Conservation (phyloP, 305 asterid genomes). For the Fraxinus sp. region DNA sequence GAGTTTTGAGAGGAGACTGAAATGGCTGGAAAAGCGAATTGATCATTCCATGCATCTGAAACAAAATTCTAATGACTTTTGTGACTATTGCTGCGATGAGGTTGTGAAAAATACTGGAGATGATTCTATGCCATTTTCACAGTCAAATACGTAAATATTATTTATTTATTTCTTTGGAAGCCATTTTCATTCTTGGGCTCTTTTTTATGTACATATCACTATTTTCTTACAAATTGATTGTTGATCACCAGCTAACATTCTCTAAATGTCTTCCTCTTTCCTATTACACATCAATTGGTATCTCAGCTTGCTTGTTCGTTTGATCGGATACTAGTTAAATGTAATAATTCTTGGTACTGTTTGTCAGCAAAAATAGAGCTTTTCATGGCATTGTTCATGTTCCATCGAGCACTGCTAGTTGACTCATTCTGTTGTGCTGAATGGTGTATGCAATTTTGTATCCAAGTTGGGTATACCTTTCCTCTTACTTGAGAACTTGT, state of each 20-base stretch:
- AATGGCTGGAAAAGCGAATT: slow-evolving; percentile 53
- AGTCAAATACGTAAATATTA: not conserved
- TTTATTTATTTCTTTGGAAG: not conserved
- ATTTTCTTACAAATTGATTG: not conserved
- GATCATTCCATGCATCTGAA: slow-evolving; percentile 32
- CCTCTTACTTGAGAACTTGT: not conserved
- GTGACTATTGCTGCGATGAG: slow-evolving; percentile 34
- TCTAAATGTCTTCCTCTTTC: not conserved
- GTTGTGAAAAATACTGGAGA: slow-evolving; percentile 18
- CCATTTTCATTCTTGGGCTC: slow-evolving; percentile 27
- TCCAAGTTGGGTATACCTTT: not conserved
- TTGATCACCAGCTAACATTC: not conserved
- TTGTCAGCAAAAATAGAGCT: not conserved
- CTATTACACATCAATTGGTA: not conserved
- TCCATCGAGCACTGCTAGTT: not conserved
- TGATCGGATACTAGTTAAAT: not conserved
- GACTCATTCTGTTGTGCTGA: not conserved
- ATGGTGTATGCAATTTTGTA: not conserved
- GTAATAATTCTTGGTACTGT: not conserved
- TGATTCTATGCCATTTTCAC: slow-evolving; percentile 1
- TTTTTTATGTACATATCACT: not conserved
- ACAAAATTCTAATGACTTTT: slow-evolving; percentile 27
- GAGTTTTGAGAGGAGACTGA: slow-evolving; percentile 67
- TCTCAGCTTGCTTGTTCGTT: not conserved
- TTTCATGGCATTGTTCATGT: not conserved